Base-by-base conservation (phyloP, 2,329 filamentous ascomycete species). In the Botrytis paeoniae region DNA sequence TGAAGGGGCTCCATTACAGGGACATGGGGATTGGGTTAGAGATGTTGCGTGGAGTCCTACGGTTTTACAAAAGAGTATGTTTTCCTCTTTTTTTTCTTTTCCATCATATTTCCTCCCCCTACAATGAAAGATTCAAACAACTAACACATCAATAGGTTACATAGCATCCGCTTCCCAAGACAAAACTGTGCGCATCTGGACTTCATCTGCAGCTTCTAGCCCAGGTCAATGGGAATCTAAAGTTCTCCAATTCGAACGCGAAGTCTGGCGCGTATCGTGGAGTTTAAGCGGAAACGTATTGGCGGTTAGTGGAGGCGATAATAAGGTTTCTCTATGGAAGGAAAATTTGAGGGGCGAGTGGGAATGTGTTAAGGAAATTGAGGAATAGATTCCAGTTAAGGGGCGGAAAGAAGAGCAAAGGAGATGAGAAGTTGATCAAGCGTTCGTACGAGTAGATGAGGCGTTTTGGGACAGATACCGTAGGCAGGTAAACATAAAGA, bases 111-210 rank as follows among this genome's bases (percentile, higher is more conserved):
- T 12, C 20, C 22, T 7, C 18, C 32, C 32, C n/a, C 14, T 16
- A 3, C 3, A 62, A 20, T 4, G 45, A 45, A 45, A 10, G 29
- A 14, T 18, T 16, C 10, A 20, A 22, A n/a, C 22, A 29, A 41
- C 48, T 66, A 41, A 71, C 37, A 22, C 8, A 29, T 12, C n/a
- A 41, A 66, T 32, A 87, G 94, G 92, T 73, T 99, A 99, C 85
- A 98, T 99, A 81, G 96, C 96, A 43, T 95, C 92, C 66, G 96
- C 95, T 18, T 95, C 92, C 71, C 95, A 98, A 85, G 96, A 99
- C 83, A 97, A 97, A 88, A 98, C 94, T 14, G 95, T 98, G 75
- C 91, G 94, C 78, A 98, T 99, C 84, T 99, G 96, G 96, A 98
- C 95, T 16, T 91, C 89, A 41, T 92, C 94, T 79, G 84, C 88